These are phyloP conservation scores for Hymenoscyphus fructigenus DNA, from an alignment of 2,329 filamentous ascomycete genomes.

Conservation along the genomic window DNA sequence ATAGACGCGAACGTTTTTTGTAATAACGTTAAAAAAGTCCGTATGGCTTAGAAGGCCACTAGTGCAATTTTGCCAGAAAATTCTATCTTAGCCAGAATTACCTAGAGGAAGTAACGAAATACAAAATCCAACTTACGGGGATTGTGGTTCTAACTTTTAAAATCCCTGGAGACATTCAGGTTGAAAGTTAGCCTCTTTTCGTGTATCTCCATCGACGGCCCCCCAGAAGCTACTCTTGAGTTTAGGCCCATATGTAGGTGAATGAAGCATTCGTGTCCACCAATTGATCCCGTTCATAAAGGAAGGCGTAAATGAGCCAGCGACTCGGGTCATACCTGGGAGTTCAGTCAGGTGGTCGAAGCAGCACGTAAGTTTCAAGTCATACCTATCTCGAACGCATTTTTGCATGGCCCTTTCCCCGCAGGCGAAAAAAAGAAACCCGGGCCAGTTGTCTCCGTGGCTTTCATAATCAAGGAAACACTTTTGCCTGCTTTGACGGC, in stretches of 20 bases:
- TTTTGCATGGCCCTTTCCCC: constrained; percentile 30
- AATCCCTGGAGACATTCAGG: constrained; percentile 29
- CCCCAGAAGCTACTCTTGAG: constrained; percentile 26
- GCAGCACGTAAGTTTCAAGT: not conserved
- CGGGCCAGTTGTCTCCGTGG: constrained; percentile 35
- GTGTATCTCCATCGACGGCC: constrained; percentile 23
- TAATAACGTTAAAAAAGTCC: constrained; percentile 32
- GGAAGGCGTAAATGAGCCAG: constrained; percentile 15
- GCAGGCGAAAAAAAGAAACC: constrained; percentile 33
- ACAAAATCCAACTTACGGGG: constrained; percentile 21
- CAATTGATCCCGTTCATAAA: constrained; percentile 20
- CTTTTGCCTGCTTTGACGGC: constrained; percentile 36
- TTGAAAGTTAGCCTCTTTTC: constrained; percentile 29
- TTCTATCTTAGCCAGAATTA: constrained; percentile 17
- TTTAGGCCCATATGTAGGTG: constrained; percentile 21
- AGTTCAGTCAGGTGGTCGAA: not conserved
- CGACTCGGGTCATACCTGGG: constrained; percentile 16
- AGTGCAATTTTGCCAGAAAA: constrained; percentile 34
- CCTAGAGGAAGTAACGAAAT: not conserved
- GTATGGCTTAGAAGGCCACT: constrained; percentile 33
- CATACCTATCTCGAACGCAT: constrained; percentile 25
- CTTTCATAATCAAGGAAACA: constrained; percentile 39
- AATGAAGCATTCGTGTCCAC: constrained; percentile 21
- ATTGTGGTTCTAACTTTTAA: constrained; percentile 29
- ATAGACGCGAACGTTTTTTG: constrained; percentile 28